These are phyloP conservation scores for Irpex rosettiformis DNA, from an alignment of 1,284 basidiomycete species.

Conservation along the genomic window DNA sequence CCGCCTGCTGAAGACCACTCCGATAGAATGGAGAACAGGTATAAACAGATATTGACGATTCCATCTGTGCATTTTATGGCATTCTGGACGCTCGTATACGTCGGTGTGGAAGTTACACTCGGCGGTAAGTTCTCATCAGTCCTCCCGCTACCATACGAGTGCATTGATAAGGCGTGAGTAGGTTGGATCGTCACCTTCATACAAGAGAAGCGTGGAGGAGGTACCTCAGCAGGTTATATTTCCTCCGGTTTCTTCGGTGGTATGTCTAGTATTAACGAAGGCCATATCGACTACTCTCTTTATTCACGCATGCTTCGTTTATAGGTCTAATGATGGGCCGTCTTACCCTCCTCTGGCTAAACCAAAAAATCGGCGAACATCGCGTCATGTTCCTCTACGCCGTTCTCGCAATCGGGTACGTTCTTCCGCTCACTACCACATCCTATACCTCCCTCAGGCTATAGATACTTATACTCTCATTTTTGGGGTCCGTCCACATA, in stretches of 20 bases:
- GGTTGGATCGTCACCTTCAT: slow-evolving; percentile 66
- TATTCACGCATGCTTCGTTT: too few species aligned
- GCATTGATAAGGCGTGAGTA: slow-evolving; percentile 16
- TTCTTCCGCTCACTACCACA: slow-evolving; percentile 12
- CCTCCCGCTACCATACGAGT: background rate
- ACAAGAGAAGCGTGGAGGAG: slow-evolving; percentile 29
- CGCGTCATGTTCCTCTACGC: slow-evolving; percentile 51
- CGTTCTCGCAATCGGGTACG: slow-evolving; percentile 48
- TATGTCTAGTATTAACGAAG: too few species aligned
- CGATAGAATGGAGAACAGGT: slow-evolving; percentile 37
- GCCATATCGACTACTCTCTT: too few species aligned
- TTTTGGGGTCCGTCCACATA: too few species aligned
- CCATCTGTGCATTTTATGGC: slow-evolving; percentile 56
- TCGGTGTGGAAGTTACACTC: slow-evolving; percentile 64
- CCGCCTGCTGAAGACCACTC: slow-evolving; percentile 31
- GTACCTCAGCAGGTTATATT: slow-evolving; percentile 32
- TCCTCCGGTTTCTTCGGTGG: slow-evolving; percentile 36
- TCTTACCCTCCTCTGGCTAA: slow-evolving; percentile 55
- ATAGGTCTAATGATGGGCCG: slow-evolving; percentile 57
- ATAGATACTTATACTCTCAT: too few species aligned
- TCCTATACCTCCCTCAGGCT: background rate
- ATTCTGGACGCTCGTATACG: slow-evolving; percentile 63
- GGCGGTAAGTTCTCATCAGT: slow-evolving; percentile 38
- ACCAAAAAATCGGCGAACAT: slow-evolving; percentile 55
- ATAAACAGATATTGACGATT: slow-evolving; percentile 51